A percentile compares a stretch with the other conserved stretches of the same genome.
Evolutionary conservation across 2,329 filamentous ascomycete species (phyloP).

Genomic region (Cladophialophora bantiana): DNA sequence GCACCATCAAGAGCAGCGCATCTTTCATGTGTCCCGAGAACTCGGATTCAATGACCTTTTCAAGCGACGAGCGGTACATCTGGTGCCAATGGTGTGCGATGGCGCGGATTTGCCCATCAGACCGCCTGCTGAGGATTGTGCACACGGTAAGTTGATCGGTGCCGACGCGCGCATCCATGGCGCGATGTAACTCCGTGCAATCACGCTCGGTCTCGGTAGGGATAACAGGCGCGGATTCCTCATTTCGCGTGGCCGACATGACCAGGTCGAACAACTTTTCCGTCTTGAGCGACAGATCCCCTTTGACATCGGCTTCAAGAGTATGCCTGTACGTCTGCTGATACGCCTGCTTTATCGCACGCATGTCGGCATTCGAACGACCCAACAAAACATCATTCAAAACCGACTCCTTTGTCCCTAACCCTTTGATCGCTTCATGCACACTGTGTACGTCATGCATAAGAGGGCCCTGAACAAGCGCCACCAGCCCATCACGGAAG

Average conservation of each 20-base stretch:
- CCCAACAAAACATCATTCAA: conserved; percentile 86
- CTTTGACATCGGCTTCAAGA: conserved; percentile 75
- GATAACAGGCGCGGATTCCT: conserved; percentile 77
- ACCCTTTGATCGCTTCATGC: conserved; percentile 74
- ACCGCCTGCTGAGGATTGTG: conserved; percentile 76
- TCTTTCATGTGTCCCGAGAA: conserved; percentile 94
- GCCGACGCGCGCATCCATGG: conserved; percentile 71
- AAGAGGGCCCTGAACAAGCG: conserved; percentile 79
- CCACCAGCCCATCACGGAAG: conserved; percentile 76
- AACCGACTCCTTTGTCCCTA: conserved; percentile 84
- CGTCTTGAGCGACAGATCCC: conserved; percentile 85
- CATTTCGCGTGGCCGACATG: conserved; percentile 73
- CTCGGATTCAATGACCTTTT: conserved; percentile 77
- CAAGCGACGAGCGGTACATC: conserved; percentile 73
- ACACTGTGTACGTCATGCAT: conserved; percentile 75
- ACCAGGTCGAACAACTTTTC: conserved; percentile 85
- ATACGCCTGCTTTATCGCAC: conserved; percentile 83
- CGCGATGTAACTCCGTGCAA: conserved; percentile 76
- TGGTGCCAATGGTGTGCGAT: conserved; percentile 77
- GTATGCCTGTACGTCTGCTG: conserved; percentile 68
- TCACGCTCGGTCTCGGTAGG: conserved; percentile 77
- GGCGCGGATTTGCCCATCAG: conserved; percentile 82
- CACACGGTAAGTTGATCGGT: conserved; percentile 80
- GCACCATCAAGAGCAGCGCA: conserved; percentile 80
- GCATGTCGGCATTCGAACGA: conserved; percentile 84